Evolutionary conservation across 768 basidiomycete genomes (phyloP).

Genomic region (Trametes villosa): DNA sequence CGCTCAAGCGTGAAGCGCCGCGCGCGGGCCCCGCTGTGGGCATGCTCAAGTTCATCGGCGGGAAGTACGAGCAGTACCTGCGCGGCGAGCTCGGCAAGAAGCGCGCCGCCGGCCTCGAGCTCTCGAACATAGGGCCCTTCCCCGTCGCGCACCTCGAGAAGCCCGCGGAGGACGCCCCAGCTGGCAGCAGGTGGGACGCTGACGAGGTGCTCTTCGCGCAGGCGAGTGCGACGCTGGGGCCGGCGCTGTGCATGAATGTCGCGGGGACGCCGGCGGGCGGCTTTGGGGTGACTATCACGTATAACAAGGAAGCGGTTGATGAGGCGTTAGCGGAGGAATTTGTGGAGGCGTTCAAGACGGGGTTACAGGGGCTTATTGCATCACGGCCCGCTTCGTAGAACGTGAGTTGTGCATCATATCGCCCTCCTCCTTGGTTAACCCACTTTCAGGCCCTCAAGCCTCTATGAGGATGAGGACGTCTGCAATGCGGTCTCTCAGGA

Average conservation of each 20-base stretch:
- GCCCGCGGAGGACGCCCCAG: not conserved
- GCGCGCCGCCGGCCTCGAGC: conserved; percentile 38
- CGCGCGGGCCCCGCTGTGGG: conserved; percentile 35
- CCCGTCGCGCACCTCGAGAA: conserved; percentile 2
- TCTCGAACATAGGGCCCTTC: conserved; percentile 46
- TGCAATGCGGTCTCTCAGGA: too few species aligned
- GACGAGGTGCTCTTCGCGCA: conserved; percentile 24
- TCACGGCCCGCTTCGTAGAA: not conserved
- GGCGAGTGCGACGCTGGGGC: conserved; percentile 5
- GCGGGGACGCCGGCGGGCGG: conserved; percentile 24
- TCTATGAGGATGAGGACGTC: too few species aligned
- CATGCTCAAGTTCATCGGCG: conserved; percentile 39
- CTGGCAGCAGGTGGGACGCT: conserved; percentile 25
- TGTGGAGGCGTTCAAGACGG: conserved; percentile 5
- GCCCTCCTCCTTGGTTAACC: not conserved
- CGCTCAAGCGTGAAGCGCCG: conserved; percentile 29
- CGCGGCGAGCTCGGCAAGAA: conserved; percentile 38
- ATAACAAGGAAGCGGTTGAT: conserved; percentile 27
- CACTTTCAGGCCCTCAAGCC: not conserved
- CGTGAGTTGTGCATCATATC: not conserved
- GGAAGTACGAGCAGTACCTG: conserved; percentile 38
- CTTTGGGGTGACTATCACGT: conserved; percentile 25
- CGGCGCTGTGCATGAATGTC: conserved; percentile 29
- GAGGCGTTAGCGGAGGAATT: conserved; percentile 27
- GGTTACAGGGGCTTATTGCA: not conserved